A percentile compares a stretch with the other conserved stretches of the same genome.
phyloP scores from a whole-genome alignment of 192 early-diverging fungal species.

The Rhizophlyctis rosea region DNA sequence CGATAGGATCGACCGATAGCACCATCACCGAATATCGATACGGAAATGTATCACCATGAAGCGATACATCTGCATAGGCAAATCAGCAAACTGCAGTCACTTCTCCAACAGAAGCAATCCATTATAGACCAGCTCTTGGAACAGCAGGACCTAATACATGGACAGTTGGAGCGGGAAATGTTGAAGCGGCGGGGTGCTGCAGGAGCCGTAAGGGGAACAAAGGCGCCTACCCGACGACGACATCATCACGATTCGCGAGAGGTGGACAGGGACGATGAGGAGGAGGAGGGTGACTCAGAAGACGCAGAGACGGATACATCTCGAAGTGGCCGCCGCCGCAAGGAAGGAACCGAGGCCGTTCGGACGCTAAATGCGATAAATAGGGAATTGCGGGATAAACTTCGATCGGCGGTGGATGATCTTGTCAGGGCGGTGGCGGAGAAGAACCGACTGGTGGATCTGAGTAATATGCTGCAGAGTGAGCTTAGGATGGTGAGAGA shows the following conservation, averaged over 20 bases:
- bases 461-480: constrained; percentile 33
- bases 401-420: constrained; percentile 11
- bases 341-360: not conserved
- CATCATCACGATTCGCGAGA: not conserved
- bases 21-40: not conserved
- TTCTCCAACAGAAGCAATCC: constrained; percentile 22
- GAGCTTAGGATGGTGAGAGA: constrained; percentile 28
- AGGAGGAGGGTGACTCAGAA: not conserved
- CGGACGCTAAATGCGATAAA: constrained; percentile 15
- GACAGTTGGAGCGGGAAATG: constrained; percentile 4
- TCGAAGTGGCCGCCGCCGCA: too few species aligned
- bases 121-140: constrained; percentile 20
- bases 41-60: constrained; percentile 7
- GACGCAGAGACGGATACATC: not conserved
- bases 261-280: not conserved
- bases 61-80: constrained; percentile 9
- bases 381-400: constrained; percentile 1
- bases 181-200: not conserved
- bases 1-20: not conserved
- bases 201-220: too few species aligned
- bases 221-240: too few species aligned
- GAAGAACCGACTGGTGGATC: constrained; percentile 26
- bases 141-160: constrained; percentile 20
- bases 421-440: constrained; percentile 11
- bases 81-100: constrained; percentile 10